Conservation (phyloP, 257 asterid species). For the Voacanga thouarsii region DNA sequence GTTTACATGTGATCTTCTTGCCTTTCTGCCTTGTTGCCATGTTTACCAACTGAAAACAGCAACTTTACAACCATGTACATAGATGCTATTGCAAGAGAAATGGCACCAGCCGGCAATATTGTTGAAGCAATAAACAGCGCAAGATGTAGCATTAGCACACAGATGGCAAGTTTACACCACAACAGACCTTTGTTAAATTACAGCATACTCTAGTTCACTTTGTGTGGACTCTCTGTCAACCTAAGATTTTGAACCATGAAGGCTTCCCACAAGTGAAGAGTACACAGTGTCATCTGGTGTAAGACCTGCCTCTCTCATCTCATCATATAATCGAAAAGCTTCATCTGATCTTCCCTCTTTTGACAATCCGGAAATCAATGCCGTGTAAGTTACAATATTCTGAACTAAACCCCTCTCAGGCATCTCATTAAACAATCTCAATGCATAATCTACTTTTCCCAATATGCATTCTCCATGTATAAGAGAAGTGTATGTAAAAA, state of each 20-base stretch:
- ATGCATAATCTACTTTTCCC: constrained; percentile 54
- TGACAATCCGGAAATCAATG: constrained; percentile 64
- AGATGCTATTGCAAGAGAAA: not conserved
- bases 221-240: not conserved
- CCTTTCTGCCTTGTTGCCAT: not conserved
- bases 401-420: constrained; percentile 38
- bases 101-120: not conserved
- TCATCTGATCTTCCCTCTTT: constrained; percentile 76
- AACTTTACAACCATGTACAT: not conserved
- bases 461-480: constrained; percentile 64
- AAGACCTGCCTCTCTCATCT: constrained; percentile 73
- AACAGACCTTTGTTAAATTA: not conserved
- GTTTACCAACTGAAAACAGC: not conserved
- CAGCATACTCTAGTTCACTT: not conserved
- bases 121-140: not conserved
- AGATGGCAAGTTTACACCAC: not conserved
- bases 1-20: not conserved
- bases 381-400: constrained; percentile 55
- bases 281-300: constrained; percentile 63
- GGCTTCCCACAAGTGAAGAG: constrained; percentile 83
- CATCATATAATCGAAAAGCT: constrained; percentile 72
- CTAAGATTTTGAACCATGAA: constrained; percentile 41
- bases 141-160: not conserved
- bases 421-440: constrained; percentile 64
- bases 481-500: constrained; percentile 67